A percentile compares a stretch with the other conserved stretches of the same genome.
These are phyloP conservation scores for Penicillium sp. DNA, from an alignment of 2,329 filamentous ascomycete species.

Conservation along the genomic window DNA sequence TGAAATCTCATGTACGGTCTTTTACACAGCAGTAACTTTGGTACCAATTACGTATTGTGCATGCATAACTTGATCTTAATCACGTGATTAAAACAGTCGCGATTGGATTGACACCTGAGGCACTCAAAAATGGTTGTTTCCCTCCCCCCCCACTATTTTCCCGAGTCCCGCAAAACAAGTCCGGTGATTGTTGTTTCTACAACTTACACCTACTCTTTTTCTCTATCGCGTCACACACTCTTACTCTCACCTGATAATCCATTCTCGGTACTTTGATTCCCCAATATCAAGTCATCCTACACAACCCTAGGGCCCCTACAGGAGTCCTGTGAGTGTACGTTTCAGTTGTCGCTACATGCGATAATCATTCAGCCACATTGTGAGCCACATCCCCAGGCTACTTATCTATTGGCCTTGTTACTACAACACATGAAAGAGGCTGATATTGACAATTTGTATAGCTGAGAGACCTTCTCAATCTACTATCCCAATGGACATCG, in stretches of 20 bases:
- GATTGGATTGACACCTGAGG: conserved; percentile 14
- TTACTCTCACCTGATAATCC: not conserved
- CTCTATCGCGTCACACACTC: conserved; percentile 1
- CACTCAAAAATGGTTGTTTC: not conserved
- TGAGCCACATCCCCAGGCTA: not conserved
- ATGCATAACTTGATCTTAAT: accelerated
- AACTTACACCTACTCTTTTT: not conserved
- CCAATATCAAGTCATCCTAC: not conserved
- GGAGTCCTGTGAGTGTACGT: not conserved
- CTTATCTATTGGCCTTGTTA: not conserved
- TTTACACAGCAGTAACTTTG: too few relatives aligned
- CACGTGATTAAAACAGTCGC: not conserved
- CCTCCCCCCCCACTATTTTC: conserved; percentile 15
- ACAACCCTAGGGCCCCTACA: not conserved
- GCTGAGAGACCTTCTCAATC: not conserved
- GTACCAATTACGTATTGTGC: too few relatives aligned
- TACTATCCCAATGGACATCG: conserved; percentile 56
- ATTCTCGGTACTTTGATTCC: not conserved
- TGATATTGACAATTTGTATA: not conserved
- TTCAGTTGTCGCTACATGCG: not conserved
- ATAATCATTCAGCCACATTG: not conserved
- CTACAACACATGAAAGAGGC: not conserved
- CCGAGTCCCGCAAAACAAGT: conserved; percentile 26
- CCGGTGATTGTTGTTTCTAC: conserved; percentile 12
- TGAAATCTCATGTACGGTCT: too few relatives aligned